Conservation (phyloP, 768 basidiomycete genomes). For the Hortiboletus campestris region DNA sequence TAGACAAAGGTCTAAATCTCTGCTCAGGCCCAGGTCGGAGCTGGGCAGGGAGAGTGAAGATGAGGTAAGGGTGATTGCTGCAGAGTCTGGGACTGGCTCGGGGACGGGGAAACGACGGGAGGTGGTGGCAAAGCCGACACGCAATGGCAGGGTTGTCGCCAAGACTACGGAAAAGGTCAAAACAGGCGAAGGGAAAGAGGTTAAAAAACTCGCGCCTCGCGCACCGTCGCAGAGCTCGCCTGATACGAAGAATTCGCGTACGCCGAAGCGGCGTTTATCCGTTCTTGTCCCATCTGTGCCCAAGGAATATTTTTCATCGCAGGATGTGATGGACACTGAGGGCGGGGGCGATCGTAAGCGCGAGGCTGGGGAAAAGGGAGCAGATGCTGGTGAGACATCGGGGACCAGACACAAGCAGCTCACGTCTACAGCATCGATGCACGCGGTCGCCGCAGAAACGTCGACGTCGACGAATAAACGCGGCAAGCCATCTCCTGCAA, state of each 20-base stretch:
- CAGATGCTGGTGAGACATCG: not conserved
- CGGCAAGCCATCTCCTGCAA: slow-evolving; percentile 16
- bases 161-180: slow-evolving; percentile 1
- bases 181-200: not conserved
- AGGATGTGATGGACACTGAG: not conserved
- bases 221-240: slow-evolving; percentile 6
- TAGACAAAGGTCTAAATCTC: slow-evolving; percentile 14
- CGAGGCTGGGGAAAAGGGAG: not conserved
- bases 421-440: slow-evolving; percentile 19
- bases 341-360: not conserved
- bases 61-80: not conserved
- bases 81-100: not conserved
- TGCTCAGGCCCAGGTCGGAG: not conserved
- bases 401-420: slow-evolving; percentile 5
- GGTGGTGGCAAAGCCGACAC: not conserved
- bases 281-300: slow-evolving; percentile 30
- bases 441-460: slow-evolving; percentile 23
- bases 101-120: not conserved
- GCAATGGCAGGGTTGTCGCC: not conserved
- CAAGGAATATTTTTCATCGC: slow-evolving; percentile 27
- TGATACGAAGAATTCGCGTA: not conserved
- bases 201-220: not conserved
- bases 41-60: not conserved
- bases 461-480: slow-evolving; percentile 19
- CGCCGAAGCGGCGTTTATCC: slow-evolving; percentile 24